Percentiles rank a stretch among this genome's conserved stretches.
phyloP scores from a whole-genome alignment of 2,329 filamentous ascomycete genomes.

The Microsporum canis region DNA sequence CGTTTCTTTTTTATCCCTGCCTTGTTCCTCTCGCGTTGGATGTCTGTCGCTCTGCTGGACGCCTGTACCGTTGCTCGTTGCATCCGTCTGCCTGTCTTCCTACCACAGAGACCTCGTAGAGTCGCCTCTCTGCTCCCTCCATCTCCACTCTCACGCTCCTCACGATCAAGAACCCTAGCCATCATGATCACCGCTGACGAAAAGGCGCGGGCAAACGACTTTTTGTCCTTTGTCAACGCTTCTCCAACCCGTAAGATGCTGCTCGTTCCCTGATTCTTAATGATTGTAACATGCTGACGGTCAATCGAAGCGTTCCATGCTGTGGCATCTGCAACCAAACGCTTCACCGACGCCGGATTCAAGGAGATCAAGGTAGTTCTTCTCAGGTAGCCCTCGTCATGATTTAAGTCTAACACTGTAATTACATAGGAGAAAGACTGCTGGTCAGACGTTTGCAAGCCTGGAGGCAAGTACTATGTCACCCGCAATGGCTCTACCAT shows the following conservation, averaged over 20 bases:
- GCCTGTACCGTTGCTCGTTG: not conserved
- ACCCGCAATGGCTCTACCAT: constrained; percentile 76
- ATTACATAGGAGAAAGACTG: constrained; percentile 37
- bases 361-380: constrained; percentile 56
- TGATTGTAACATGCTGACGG: constrained; percentile 15
- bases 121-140: not conserved
- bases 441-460: constrained; percentile 61
- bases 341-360: constrained; percentile 76
- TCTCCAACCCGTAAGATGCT: constrained; percentile 71
- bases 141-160: not conserved
- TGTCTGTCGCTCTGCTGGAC: not conserved
- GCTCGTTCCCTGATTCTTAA: constrained; percentile 5
- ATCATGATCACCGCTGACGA: constrained; percentile 22
- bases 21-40: not conserved
- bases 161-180: constrained; percentile 5
- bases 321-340: constrained; percentile 63
- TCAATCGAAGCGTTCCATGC: constrained; percentile 71
- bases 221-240: constrained; percentile 85
- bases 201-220: constrained; percentile 54
- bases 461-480: constrained; percentile 79
- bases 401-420: not conserved
- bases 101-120: not conserved
- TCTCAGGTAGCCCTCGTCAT: too few species aligned
- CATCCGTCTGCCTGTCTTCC: not conserved
- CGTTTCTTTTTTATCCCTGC: not conserved